Evolutionary conservation across 768 basidiomycete genomes (phyloP), one percentile per base, ranked within the genome.

Genomic region (Hortiboletus flavorubellus): DNA sequence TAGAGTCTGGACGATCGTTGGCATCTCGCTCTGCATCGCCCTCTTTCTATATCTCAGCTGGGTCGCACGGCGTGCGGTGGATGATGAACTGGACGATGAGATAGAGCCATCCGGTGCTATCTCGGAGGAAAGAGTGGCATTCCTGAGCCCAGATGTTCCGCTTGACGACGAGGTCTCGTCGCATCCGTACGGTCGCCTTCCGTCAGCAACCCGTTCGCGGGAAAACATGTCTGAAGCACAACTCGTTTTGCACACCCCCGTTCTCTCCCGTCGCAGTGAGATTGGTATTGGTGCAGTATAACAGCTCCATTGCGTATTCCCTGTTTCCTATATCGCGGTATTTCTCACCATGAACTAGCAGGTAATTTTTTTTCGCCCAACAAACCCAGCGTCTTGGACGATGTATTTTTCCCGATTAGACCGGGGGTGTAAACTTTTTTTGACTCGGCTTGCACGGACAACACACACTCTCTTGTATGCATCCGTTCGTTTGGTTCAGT

Each of bases 11-110:
- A 87, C 87, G n/a, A 72, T 84, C 46, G 73, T 75, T 37, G 91
- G 91, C 46, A 80, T 92, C 55, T 63, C 75, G 26, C 78, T 94
- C 2, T 92, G 89, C 68, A 63, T 91, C 55, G 80, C 78, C 37
- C 84, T 94, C 61, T 81, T 93, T 59, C 62, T 91, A 46, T 95
- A 95, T 72, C 78, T 95, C 47, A 84, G 87, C 46, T 78, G 82
- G 68, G 83, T 95, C 55, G 92, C 92, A 39, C 86, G 91, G 14
- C 78, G 80, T 49, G 83, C 83, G 2, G 82, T 85, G 26, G 78
- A 82, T 59, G 79, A 80, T 30, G 80, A 81, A 56, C 72, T 81
- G 10, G 78, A 70, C 5, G 79, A 80, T 54, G 79, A 79, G 33
- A 63, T 40, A 30, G 72, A 70, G 33, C 56, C 66, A 18, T 54